Percentiles rank a stretch among this genome's conserved stretches.
Conservation (phyloP, 2,329 filamentous ascomycete species). For the Nothophaeocryptopus gaeumannii region DNA sequence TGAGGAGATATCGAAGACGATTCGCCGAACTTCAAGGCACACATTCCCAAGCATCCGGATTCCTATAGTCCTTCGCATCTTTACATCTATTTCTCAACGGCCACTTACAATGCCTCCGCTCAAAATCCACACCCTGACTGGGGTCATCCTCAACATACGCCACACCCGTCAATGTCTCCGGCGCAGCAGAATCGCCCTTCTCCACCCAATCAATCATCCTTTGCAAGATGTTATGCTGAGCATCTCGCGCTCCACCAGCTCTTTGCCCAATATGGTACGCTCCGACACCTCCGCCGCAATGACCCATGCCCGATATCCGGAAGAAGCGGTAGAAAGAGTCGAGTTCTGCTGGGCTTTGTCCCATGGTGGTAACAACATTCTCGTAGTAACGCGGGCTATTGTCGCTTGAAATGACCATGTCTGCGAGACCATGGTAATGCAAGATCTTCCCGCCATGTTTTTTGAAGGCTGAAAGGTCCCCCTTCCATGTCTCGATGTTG, state of each 20-base stretch:
- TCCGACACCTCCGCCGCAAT: conserved; percentile 49
- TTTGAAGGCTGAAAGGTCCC: conserved; percentile 41
- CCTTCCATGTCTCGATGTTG: conserved; percentile 42
- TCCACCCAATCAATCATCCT: conserved; percentile 42
- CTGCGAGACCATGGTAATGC: conserved; percentile 44
- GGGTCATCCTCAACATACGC: conserved; percentile 42
- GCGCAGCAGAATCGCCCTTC: conserved; percentile 27
- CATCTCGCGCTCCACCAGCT: conserved; percentile 12
- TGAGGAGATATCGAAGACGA: no score
- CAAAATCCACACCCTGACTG: conserved; percentile 41
- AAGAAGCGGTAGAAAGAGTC: conserved; percentile 56
- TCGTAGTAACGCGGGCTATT: conserved; percentile 49
- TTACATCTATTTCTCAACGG: conserved; percentile 28
- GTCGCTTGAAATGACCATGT: conserved; percentile 40
- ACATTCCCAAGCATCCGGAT: conserved; percentile 29
- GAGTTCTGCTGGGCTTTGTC: conserved; percentile 44
- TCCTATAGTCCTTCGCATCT: conserved; percentile 27
- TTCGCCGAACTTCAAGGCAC: no score
- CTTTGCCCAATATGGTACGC: conserved; percentile 42
- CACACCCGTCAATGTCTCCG: conserved; percentile 36
- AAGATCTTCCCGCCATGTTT: conserved; percentile 46
- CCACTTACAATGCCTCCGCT: conserved; percentile 46
- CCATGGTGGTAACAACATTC: conserved; percentile 45
- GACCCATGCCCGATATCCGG: conserved; percentile 50
- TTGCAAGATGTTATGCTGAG: conserved; percentile 47